Base-by-base conservation (phyloP, 768 basidiomycete genomes). In the Macrolepiota albuminosa region DNA sequence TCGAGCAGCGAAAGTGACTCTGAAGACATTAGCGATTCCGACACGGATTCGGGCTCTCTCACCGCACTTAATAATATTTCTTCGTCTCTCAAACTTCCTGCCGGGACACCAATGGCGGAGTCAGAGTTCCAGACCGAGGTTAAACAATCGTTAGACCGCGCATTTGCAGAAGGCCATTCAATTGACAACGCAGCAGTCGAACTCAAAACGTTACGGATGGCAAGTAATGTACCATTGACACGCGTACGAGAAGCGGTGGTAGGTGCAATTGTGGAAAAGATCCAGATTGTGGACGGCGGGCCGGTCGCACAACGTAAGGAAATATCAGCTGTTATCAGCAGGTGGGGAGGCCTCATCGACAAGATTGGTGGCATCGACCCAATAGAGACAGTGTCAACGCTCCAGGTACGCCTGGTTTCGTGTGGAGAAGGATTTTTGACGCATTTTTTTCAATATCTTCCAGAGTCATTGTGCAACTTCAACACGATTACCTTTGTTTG, bases 151-250 rank as follows among this genome's bases (percentile, higher is more conserved):
- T 82, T 99, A 53, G 91, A 93, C 57, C 88, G 96, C 61, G 95
- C 95, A 29, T 95, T 96, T 71, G 81, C 86, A 9, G 96, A 99
- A 73, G 88, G 83, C 2, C 95, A 97, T 75, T 88, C 87, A 11
- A 87, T 96, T 49, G 93, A 96, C 65, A 94, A 97, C 71, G 94
- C 95, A 1, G 81, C 91, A 0, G 89, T 98, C 62, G 96, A 98
- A 70, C 81, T 98, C 61, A 94, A 96, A 76, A 97, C 96, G 47
- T 82, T 99, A 48, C 90, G 95, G 52, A 96, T 98, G 93, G 93
- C 94, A 39, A 91, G 89, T 67, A 98, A 98, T 67, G 96, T 98
- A 31, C 84, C 91, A 11, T 80, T 97, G 21, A 82, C 81, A n/a
- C 80, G 86, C 54, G 95, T 97, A 16, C 81, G 91, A 54, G 89